These are phyloP conservation scores for Cladosporium velox DNA, from an alignment of 2,329 filamentous ascomycete genomes.

Conservation along the genomic window DNA sequence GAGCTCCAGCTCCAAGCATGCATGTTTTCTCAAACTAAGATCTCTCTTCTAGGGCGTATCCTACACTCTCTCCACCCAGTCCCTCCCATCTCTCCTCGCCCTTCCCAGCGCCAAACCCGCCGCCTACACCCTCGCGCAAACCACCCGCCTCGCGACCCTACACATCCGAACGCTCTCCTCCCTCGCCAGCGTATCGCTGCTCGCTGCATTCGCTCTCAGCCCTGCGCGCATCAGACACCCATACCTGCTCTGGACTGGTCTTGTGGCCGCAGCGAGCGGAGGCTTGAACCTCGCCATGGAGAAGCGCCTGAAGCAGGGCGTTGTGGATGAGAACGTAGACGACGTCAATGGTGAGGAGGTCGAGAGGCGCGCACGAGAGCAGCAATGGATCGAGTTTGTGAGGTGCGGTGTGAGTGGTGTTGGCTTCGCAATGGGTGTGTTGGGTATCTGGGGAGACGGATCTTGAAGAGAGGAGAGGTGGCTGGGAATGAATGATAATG, in stretches of 20 bases:
- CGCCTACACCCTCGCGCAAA: constrained; percentile 63
- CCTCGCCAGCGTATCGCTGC: constrained; percentile 69
- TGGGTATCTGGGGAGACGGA: constrained; percentile 54
- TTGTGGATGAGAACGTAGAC: constrained; percentile 38
- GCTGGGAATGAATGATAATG: not conserved
- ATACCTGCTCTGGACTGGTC: constrained; percentile 82
- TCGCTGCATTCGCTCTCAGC: constrained; percentile 76
- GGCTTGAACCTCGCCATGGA: constrained; percentile 42
- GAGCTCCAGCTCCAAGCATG: not conserved
- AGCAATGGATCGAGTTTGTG: constrained; percentile 45
- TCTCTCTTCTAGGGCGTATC: constrained; percentile 71
- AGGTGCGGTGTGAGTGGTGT: constrained; percentile 46
- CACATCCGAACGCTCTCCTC: constrained; percentile 69
- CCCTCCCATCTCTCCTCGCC: constrained; percentile 76
- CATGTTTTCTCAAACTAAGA: not conserved
- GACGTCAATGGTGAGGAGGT: constrained; percentile 54
- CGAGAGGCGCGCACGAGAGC: constrained; percentile 47
- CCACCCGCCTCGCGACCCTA: constrained; percentile 63
- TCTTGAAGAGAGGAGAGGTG: constrained; percentile 25
- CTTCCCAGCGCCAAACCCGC: constrained; percentile 75
- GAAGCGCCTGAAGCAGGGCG: constrained; percentile 26
- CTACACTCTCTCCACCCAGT: constrained; percentile 76
- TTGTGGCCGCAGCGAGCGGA: constrained; percentile 58
- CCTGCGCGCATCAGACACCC: constrained; percentile 77
- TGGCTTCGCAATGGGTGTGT: constrained; percentile 50